Conservation (phyloP, 768 basidiomycete genomes). For the Tulasnella calospora region DNA sequence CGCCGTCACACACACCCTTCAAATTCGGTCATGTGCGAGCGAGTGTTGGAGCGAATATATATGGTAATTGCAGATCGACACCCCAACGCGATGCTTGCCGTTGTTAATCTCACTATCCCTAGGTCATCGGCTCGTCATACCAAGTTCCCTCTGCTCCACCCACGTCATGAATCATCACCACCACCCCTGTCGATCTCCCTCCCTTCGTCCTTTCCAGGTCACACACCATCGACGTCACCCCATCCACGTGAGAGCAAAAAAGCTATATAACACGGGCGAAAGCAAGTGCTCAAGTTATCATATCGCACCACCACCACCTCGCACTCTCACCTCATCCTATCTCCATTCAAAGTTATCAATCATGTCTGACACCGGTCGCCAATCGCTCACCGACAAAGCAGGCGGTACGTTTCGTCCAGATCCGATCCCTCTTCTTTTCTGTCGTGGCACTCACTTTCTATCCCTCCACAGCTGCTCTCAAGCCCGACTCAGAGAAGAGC, state of each 20-base stretch:
- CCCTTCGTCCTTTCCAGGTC: background rate
- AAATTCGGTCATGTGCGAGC: no score
- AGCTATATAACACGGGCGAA: background rate
- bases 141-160: background rate
- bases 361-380: slow-evolving; percentile 26
- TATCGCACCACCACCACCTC: background rate
- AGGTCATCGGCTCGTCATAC: background rate
- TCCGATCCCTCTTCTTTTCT: background rate
- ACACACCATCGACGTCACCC: background rate
- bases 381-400: slow-evolving; percentile 28
- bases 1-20: no score
- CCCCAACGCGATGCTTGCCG: no score
- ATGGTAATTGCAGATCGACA: no score
- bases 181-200: background rate
- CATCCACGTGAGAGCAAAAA: background rate
- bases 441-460: background rate
- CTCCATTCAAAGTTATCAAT: background rate
- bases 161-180: background rate
- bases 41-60: no score
- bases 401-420: background rate
- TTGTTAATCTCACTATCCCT: no score
- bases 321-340: background rate
- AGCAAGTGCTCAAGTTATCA: background rate
- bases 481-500: slow-evolving; percentile 32
- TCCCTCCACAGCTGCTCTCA: slow-evolving; percentile 17